These are phyloP conservation scores for Debaryomyces psychrophilus DNA, from an alignment of 1,139 yeast species.

Conservation along the genomic window DNA sequence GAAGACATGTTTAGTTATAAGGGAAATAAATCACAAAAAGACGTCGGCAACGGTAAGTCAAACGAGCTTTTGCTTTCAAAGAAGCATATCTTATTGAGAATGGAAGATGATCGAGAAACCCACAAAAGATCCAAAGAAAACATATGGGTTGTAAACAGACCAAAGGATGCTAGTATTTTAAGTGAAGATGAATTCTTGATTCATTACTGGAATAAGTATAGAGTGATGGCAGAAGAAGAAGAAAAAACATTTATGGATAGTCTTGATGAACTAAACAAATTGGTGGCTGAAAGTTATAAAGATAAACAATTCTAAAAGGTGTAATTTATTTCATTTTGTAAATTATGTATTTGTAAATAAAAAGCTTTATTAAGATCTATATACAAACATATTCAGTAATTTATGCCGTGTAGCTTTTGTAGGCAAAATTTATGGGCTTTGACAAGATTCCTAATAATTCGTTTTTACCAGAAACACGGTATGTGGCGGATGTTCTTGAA, in stretches of 20 bases:
- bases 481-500: slow-evolving; percentile 61
- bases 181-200: slow-evolving; percentile 61
- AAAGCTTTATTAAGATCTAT: slow-evolving; percentile 4
- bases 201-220: slow-evolving; percentile 57
- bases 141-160: slow-evolving; percentile 67
- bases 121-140: slow-evolving; percentile 78
- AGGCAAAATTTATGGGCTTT: slow-evolving; percentile 10
- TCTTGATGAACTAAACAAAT: slow-evolving; percentile 56
- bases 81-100: slow-evolving; percentile 66
- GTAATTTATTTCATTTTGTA: slow-evolving; percentile 9
- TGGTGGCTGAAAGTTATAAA: slow-evolving; percentile 50
- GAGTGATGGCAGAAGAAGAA: slow-evolving; percentile 51
- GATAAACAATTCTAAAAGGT: slow-evolving; percentile 36
- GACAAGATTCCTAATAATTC: slow-evolving; percentile 63
- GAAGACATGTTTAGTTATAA: slow-evolving; percentile 36
- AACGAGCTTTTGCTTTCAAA: slow-evolving; percentile 38
- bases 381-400: background rate
- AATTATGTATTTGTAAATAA: slow-evolving; percentile 12
- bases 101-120: slow-evolving; percentile 87
- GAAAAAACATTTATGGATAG: slow-evolving; percentile 43
- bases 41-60: slow-evolving; percentile 19
- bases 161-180: slow-evolving; percentile 37
- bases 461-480: slow-evolving; percentile 75
- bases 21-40: slow-evolving; percentile 18
- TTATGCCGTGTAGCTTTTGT: slow-evolving; percentile 2